Percentiles rank a stretch among this genome's conserved stretches.
Conservation (phyloP, 1,139 yeast species). For the Diutina ranongensis region DNA sequence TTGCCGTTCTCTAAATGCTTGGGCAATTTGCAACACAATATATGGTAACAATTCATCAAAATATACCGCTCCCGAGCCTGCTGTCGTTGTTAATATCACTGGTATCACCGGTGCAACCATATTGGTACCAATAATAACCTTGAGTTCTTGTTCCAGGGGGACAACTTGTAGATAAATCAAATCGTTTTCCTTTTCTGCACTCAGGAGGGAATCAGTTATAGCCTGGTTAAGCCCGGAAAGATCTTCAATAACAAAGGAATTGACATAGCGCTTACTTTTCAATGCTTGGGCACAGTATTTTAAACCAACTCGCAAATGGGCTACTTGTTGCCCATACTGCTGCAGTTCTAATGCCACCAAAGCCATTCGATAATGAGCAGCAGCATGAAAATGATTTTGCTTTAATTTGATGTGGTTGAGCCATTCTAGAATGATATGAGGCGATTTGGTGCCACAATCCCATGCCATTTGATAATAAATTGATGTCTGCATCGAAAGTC, state of each 20-base stretch:
- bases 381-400: conserved; percentile 53
- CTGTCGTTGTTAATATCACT: conserved; percentile 13
- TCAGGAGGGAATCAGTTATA: conserved; percentile 33
- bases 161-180: conserved; percentile 60
- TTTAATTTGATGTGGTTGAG: conserved; percentile 48
- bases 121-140: conserved; percentile 35
- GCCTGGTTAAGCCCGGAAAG: conserved; percentile 33
- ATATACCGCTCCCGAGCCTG: conserved; percentile 12
- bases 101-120: conserved; percentile 45
- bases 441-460: conserved; percentile 33
- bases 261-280: conserved; percentile 31
- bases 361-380: conserved; percentile 55
- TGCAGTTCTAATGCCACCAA: conserved; percentile 33
- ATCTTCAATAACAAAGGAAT: conserved; percentile 32
- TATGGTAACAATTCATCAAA: conserved; percentile 58
- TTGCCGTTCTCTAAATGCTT: conserved; percentile 59
- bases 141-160: conserved; percentile 34
- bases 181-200: conserved; percentile 72
- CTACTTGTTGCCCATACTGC: conserved; percentile 63
- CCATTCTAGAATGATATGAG: conserved; percentile 52
- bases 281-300: conserved; percentile 23
- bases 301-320: conserved; percentile 35
- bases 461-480: conserved; percentile 42
- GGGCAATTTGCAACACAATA: conserved; percentile 52
- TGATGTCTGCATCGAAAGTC: conserved; percentile 53